Evolutionary conservation across 2,329 filamentous ascomycete genomes (phyloP), one percentile per base, ranked within the genome.

Genomic region (Alternaria arborescens): DNA sequence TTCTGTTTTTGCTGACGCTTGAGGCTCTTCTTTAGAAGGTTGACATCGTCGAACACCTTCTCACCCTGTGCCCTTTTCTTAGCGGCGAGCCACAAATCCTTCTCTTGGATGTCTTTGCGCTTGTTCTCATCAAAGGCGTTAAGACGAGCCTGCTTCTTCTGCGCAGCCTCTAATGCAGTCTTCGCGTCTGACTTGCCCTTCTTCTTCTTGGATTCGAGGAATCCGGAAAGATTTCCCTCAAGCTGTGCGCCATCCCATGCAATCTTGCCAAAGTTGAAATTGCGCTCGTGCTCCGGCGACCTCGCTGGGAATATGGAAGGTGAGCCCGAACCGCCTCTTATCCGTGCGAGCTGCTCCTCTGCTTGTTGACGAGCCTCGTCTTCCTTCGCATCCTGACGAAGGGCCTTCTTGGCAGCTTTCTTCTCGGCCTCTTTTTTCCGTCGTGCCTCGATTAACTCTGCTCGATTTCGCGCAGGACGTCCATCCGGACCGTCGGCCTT

Each of bases 51-150:
- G 61, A 88, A 89, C 34, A 97, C 90, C 76, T 92, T 91, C 75
- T 97, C 94, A 50, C 95, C 95, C 77, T 97, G 92, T 1, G 91
- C 93, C 24, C 91, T 89, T 79, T 93, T 92, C 79, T 94, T 91
- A 3, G 95, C 95, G 48, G 91, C 94, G 60, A 97, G 84, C 95
- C 95, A 99, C 59, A 89, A 84, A 72, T 99, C 94, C 83, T 98
- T 98, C 79, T 97, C 92, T 62, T 93, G 89, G 44, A 98, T 90
- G 61, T 97, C 92, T 63, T 89, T 89, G 57, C 91, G 90, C 82
- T 97, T 97, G 67, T 88, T 87, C 1, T 90, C 87, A 70, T 94
- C 91, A 73, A 97, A 87, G 28, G 83, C 86, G 44, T 89, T 86
- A 30, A 98, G 82, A 28, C 93, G 90, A 71, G 90, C 88, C 81